Percentiles rank a stretch among this genome's conserved stretches.
Conservation (phyloP, 2,329 filamentous ascomycete genomes). For the Zarea fungicola region DNA sequence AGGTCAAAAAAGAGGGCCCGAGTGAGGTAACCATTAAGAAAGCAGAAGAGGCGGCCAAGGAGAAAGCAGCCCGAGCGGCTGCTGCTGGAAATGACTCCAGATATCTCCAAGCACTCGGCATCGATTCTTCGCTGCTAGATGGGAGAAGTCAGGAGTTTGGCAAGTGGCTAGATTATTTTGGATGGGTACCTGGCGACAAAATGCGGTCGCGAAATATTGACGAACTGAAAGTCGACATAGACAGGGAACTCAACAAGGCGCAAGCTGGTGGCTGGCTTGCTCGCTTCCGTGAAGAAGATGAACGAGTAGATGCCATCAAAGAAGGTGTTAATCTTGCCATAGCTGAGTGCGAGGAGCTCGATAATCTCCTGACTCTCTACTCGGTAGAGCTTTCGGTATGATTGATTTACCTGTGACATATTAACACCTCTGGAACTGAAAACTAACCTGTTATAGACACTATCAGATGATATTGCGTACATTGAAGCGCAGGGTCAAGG, state of each 20-base stretch:
- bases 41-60: conserved; percentile 29
- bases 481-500: conserved; percentile 97
- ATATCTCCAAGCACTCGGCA: conserved; percentile 70
- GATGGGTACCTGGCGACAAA: conserved; percentile 74
- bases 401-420: too few relatives aligned
- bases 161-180: conserved; percentile 76
- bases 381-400: conserved; percentile 91
- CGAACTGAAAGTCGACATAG: conserved; percentile 74
- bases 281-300: conserved; percentile 79
- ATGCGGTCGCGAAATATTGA: conserved; percentile 72
- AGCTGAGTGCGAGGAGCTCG: conserved; percentile 90
- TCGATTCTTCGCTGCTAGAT: conserved; percentile 72
- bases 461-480: conserved; percentile 93
- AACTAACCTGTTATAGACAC: too few relatives aligned
- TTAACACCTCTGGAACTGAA: too few relatives aligned
- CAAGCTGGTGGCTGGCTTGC: conserved; percentile 92
- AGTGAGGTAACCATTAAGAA: conserved; percentile 24
- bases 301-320: conserved; percentile 81
- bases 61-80: conserved; percentile 54
- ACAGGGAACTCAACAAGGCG: conserved; percentile 81
- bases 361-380: conserved; percentile 89
- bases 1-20: conserved; percentile 29
- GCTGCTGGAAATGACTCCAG: conserved; percentile 70
- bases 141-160: conserved; percentile 76
- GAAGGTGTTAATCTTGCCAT: conserved; percentile 84